Evolutionary conservation across 306 rosid species (phyloP), one percentile per base, ranked within the genome.

Genomic region (Dalbergia cultrata): DNA sequence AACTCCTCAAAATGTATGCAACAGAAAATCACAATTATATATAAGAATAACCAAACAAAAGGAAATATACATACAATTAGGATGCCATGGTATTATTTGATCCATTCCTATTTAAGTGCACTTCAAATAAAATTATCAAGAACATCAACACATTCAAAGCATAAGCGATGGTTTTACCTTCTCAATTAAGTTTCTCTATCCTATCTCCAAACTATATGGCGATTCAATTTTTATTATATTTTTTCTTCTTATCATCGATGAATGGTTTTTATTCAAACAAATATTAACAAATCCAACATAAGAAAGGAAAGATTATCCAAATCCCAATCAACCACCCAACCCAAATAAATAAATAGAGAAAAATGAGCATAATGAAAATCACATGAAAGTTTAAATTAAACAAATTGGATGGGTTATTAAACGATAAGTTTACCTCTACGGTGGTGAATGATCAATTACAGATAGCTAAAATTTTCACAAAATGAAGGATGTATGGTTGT

Each of bases 391-490:
- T 41, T 54, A 26, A 56, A 54, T 26, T 31, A 44, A 33, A 58
- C 59, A 1, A 75, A 74, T 9, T 41, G 39, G 9, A 21, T 10
- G 7, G 37, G 11, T 58, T 12, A 0, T 0, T 11, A 39, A 43
- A 5, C 58, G 16, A 9, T 41, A 56, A 62, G 7, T 11, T 8
- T 80, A 71, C 78, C 83, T 80, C 57, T 31, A 69, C 16, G 43
- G 44, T 1, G 41, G 16, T 9, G 17, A 61, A 62, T 17, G 33
- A 13, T 31, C 53, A 47, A 47, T 47, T 6, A 47, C 47, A 6
- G 69, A 21, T 4, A 17, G 41, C 35, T 49, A 45, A 17, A 52
- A 50, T 61, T 71, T 70, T 54, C n/a, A 19, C 4, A 64, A 59
- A 79, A 19, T 7, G 71, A 70, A 79, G 17, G 56, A 39, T 17